These are phyloP conservation scores for Neurospora sp. DNA, from an alignment of 2,329 filamentous ascomycete genomes.

Conservation along the genomic window DNA sequence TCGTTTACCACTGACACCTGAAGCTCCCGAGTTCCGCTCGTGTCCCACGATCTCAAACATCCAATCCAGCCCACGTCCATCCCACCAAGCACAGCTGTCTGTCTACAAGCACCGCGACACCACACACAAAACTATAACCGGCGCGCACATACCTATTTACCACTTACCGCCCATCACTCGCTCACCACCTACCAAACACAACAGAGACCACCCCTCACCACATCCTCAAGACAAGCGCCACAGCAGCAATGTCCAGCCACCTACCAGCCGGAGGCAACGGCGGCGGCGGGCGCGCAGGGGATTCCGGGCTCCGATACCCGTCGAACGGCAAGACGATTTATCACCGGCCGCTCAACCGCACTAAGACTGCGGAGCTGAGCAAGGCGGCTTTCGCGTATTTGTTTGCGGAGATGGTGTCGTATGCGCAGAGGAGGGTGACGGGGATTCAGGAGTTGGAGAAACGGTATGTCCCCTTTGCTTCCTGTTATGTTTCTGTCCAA, in stretches of 20 bases:
- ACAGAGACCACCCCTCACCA: background rate
- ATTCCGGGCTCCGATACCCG: slow-evolving; percentile 68
- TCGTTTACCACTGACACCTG: background rate
- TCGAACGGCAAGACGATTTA: slow-evolving; percentile 97
- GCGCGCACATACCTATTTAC: background rate
- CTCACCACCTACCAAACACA: background rate
- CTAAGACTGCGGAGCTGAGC: slow-evolving; percentile 79
- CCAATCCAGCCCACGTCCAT: background rate
- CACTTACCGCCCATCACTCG: background rate
- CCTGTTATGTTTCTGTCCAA: no score
- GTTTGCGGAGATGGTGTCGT: slow-evolving; percentile 93
- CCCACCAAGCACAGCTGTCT: background rate
- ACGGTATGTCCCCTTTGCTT: slow-evolving; percentile 42
- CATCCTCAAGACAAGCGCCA: background rate
- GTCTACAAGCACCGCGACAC: background rate
- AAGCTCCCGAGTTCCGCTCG: background rate
- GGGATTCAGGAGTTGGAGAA: slow-evolving; percentile 92
- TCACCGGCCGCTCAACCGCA: slow-evolving; percentile 86
- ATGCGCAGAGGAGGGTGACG: slow-evolving; percentile 82
- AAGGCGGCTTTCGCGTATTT: slow-evolving; percentile 92
- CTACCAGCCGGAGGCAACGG: background rate
- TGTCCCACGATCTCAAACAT: background rate
- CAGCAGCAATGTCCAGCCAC: background rate
- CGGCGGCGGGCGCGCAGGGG: background rate
- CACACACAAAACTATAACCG: background rate